Evolutionary conservation across 2,329 filamentous ascomycete genomes (phyloP), one percentile per base, ranked within the genome.

Genomic region (Mollisia scopiformis): DNA sequence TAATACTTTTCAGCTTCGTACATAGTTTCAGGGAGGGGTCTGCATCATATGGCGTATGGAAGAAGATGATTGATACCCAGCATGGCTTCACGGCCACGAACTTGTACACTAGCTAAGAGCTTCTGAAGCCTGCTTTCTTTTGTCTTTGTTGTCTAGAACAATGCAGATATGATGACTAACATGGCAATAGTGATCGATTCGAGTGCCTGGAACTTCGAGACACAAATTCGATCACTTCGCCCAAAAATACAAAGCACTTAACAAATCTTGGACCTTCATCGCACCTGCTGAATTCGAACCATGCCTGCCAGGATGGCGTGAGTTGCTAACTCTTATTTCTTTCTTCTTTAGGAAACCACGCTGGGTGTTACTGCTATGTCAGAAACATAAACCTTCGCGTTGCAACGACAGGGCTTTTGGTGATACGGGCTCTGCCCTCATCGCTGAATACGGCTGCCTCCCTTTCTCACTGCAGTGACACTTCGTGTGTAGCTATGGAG

Each of bases 401-500:
- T 14, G 31, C 14, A 19, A 27, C 39, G 33, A 54, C 33, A 8
- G 23, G 50, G 55, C 19, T 27, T 14, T 37, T 49, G n/a, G 41
- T 39, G n/a, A 46, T 55, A 33, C 28, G 25, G 55, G 52, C 47
- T 64, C 58, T 62, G 31, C 19, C n/a, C n/a, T n/a, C n/a, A n/a
- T n/a, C n/a, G n/a, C n/a, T n/a, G n/a, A n/a, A n/a, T n/a, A n/a
- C n/a, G n/a, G n/a, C n/a, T n/a, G n/a, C n/a, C n/a, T n/a, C n/a
- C n/a, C 82, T 83, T 83, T 80, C 82, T 84, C 82, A 81, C 80
- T 82, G 76, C 78, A 76, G 68, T 75, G 72, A 69, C 75, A 78
- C 80, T 77, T 76, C 61, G 74, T 58, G 81, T 73, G 74, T 72
- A 75, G 80, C 69, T 78, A 81, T 68, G 78, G 82, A 79, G 83